These are phyloP conservation scores for Lodderomyces oxycetoniae DNA, from an alignment of 1,139 yeast genomes.

Conservation along the genomic window DNA sequence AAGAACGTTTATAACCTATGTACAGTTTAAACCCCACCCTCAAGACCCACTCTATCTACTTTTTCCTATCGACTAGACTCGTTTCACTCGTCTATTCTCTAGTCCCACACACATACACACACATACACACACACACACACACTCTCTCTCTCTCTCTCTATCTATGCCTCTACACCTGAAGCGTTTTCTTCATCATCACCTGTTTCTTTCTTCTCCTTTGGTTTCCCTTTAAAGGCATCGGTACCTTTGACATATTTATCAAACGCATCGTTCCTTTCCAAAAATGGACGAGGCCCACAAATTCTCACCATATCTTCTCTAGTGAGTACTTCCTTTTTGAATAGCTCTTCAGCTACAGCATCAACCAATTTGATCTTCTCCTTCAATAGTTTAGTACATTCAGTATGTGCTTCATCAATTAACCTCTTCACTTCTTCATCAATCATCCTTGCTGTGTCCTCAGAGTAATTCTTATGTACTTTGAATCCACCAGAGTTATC, in stretches of 20 bases:
- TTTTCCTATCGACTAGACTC: constrained; percentile 1
- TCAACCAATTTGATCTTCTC: constrained; percentile 62
- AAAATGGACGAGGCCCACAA: constrained; percentile 72
- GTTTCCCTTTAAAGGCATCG: constrained; percentile 32
- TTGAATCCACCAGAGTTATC: constrained; percentile 45
- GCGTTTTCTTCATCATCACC: constrained; percentile 1
- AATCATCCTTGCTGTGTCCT: constrained; percentile 59
- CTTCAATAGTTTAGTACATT: constrained; percentile 50
- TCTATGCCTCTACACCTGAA: constrained; percentile 1
- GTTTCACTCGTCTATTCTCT: not conserved
- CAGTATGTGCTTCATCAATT: constrained; percentile 48
- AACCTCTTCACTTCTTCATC: constrained; percentile 64
- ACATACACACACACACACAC: not conserved
- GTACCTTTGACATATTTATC: constrained; percentile 63
- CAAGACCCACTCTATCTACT: too few species aligned
- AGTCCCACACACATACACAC: not conserved
- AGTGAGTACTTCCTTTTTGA: constrained; percentile 66
- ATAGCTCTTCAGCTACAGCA: constrained; percentile 63
- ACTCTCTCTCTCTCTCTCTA: too few species aligned
- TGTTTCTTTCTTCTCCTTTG: constrained; percentile 13
- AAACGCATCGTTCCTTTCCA: constrained; percentile 74
- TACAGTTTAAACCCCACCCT: too few species aligned
- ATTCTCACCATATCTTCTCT: constrained; percentile 76
- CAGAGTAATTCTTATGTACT: constrained; percentile 67
- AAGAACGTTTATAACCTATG: constrained; percentile 1